Evolutionary conservation across 495 filamentous ascomycete species (phyloP).

Genomic region (Penicillium ochrochloron): DNA sequence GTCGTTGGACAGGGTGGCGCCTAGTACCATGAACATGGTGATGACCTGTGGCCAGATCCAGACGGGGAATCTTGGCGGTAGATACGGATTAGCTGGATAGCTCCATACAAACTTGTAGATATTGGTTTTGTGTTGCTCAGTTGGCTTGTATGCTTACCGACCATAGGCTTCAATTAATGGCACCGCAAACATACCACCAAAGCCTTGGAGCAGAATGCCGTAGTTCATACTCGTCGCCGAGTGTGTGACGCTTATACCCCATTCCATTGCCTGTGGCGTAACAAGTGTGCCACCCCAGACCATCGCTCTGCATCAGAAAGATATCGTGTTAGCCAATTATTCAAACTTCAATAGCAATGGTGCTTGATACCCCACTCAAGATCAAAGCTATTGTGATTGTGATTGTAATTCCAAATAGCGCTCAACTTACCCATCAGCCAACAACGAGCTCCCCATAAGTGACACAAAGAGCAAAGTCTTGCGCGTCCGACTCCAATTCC

Average conservation of each 20-base stretch:
- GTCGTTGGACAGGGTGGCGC: constrained; percentile 47
- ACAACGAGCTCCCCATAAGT: constrained; percentile 42
- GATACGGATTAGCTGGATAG: not conserved
- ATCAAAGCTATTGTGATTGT: not conserved
- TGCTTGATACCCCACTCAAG: not conserved
- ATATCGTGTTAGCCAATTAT: not conserved
- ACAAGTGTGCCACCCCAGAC: constrained; percentile 57
- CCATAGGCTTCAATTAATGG: constrained; percentile 55
- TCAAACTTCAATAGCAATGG: not conserved
- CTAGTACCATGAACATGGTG: constrained; percentile 51
- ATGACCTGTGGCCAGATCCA: constrained; percentile 58
- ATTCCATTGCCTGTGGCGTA: constrained; percentile 51
- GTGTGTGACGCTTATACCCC: constrained; percentile 47
- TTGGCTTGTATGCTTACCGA: constrained; percentile 31
- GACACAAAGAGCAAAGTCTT: constrained; percentile 43
- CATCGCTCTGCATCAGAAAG: constrained; percentile 44
- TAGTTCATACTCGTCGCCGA: constrained; percentile 53
- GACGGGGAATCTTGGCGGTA: constrained; percentile 43
- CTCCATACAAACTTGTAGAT: not conserved
- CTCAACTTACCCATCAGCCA: constrained; percentile 42
- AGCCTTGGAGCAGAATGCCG: constrained; percentile 56
- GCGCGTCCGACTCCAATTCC: constrained; percentile 35
- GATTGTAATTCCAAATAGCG: not conserved
- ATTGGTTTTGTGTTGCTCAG: not conserved
- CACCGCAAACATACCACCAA: constrained; percentile 57